Percentiles rank a stretch among this genome's conserved stretches.
phyloP scores from a whole-genome alignment of 2,329 filamentous ascomycete genomes.

The Nemania serpens region DNA sequence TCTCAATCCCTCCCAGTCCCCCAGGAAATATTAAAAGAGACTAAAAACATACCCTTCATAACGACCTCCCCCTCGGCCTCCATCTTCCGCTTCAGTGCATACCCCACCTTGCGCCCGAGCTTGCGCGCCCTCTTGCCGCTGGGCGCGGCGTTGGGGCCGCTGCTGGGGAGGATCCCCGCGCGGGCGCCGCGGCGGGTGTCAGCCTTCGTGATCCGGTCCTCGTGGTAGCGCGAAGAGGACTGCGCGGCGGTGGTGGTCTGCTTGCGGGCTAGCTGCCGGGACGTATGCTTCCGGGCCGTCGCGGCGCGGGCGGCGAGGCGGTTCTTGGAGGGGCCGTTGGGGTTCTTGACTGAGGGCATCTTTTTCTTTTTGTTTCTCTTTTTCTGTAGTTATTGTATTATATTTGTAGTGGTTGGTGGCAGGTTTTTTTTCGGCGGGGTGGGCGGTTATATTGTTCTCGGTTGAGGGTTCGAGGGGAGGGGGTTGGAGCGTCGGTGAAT shows the following conservation, averaged over 20 bases:
- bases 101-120: constrained; percentile 57
- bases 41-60: constrained; percentile 41
- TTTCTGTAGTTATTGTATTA: not conserved
- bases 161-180: constrained; percentile 58
- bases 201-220: constrained; percentile 33
- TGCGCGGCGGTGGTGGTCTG: no score
- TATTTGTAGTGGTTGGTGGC: no score
- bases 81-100: constrained; percentile 51
- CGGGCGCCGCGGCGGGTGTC: constrained; percentile 54
- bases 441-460: no score
- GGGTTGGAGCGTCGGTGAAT: no score
- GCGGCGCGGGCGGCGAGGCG: constrained; percentile 54
- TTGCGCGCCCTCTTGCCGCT: constrained; percentile 62
- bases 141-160: constrained; percentile 55
- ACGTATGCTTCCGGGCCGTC: constrained; percentile 46
- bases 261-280: constrained; percentile 46
- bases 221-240: no score
- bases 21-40: not conserved
- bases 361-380: not conserved
- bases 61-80: constrained; percentile 41
- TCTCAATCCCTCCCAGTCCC: not conserved
- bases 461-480: no score
- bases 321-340: constrained; percentile 61
- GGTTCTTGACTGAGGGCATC: constrained; percentile 63
- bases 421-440: no score